A percentile compares a stretch with the other conserved stretches of the same genome.
Conservation (phyloP, 176 grass and related monocot genomes). For the Stipa capillata region DNA sequence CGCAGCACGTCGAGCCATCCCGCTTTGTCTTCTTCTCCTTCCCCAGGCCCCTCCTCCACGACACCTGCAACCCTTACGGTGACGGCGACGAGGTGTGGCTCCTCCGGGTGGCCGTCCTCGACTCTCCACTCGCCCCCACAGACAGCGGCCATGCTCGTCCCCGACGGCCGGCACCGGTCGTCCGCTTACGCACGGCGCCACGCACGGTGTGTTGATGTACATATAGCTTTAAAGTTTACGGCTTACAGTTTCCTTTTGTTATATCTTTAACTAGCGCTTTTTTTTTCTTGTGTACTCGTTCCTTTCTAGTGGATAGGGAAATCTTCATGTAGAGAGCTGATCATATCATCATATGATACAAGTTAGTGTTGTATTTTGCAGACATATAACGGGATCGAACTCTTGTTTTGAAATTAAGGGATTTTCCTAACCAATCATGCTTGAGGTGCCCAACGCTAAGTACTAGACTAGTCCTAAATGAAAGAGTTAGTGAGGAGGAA, state of each 20-base stretch:
- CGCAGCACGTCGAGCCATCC: constrained; percentile 44
- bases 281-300: neutral
- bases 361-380: neutral
- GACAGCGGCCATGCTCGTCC: too few relatives aligned
- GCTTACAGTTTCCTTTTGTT: too few relatives aligned
- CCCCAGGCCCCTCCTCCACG: constrained; percentile 44
- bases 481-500: neutral
- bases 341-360: neutral
- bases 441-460: neutral
- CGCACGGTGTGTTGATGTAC: too few relatives aligned
- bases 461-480: neutral
- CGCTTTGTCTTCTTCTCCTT: constrained; percentile 70
- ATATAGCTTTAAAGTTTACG: too few relatives aligned
- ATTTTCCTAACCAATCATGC: too few relatives aligned
- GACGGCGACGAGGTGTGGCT: constrained; percentile 17
- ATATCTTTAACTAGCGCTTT: neutral
- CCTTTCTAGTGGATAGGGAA: neutral
- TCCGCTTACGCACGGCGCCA: too few relatives aligned
- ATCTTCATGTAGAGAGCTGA: neutral
- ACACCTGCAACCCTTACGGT: constrained; percentile 30
- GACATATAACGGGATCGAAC: neutral
- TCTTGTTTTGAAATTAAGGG: neutral
- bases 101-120: constrained; percentile 65
- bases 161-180: too few relatives aligned
- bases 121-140: constrained; percentile 51